Base-by-base conservation (phyloP, 1,284 basidiomycete genomes). In the Cryptococcus jaspeensis region DNA sequence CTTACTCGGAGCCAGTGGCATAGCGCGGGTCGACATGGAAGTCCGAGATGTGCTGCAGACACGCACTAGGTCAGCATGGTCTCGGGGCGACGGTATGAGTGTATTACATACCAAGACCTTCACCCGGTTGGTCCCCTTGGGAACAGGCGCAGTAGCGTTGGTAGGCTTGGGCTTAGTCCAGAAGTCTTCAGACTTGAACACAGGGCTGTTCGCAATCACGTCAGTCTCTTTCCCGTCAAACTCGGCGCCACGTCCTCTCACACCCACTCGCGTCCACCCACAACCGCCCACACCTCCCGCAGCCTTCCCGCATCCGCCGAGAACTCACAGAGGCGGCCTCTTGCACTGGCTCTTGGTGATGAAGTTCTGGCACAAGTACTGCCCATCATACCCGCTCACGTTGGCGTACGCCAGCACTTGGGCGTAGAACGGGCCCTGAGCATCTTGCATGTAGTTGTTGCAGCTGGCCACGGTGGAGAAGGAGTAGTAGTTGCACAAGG, bases 21-120 rank as follows among this genome's bases (percentile, higher is more conserved):
- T 84, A 91, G 35, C 82, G 87, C 86, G 89, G 84, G 69, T 91
- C 89, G 51, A 91, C 76, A 73, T 91, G 89, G 58, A 89, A 80
- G 66, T 91, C 89, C 0, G 87, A 89, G 15, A 90, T 63, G 67
- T 91, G 89, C 60, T 61, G 25, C 22, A 23, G n/a, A n/a, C n/a
- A n/a, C n/a, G n/a, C n/a, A 11, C 4, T 15, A 44, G 18, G 35
- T 51, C 35, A 45, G n/a, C 35, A 38, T 32, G 5, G 28, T 32
- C 28, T 9, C 9, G 28, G 4, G 28, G 28, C 28, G 5, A 32
- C 9, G 28, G 28, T 32, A 32, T 9, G n/a, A 39, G 22, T 50
- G 32, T 41, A 41, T 2, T 23, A 36, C 20, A 38, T 44, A 58
- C 60, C 46, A 90, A 75, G 1, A 90, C 85, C 66, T 87, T 88